Evolutionary conservation across 352 stramenopile genomes (phyloP), one percentile per base, ranked within the genome.

Genomic region (Globisporangium solare): DNA sequence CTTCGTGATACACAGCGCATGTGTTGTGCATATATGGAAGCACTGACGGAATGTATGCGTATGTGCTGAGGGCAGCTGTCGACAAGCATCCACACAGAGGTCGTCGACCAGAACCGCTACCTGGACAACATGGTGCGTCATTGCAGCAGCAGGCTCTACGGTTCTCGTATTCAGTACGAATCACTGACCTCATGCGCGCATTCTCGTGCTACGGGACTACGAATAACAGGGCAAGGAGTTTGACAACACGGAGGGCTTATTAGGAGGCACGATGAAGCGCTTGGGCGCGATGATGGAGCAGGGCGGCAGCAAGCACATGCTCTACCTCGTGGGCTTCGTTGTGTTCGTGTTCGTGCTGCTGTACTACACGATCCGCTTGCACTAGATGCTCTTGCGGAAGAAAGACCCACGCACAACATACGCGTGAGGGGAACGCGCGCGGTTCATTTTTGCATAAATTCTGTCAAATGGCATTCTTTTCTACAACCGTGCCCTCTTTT

Each of bases 281-380:
- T 68, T 95, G 31, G 78, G 79, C 22, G 69, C 76, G 61, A 95
- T 95, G 85, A 92, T 95, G 81, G 81, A 92, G 37, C 82, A 92
- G 32, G 85, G 85, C 47, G 82, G 85, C 41, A 89, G 82, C 71
- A 93, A 89, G 67, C 85, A 95, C 72, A 95, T 95, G 85, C 78
- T 91, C 56, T 91, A 93, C 56, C 71, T 94, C 60, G 77, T 93
- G 45, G 72, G 58, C 55, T 94, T 94, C 52, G 85, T 94, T 27
- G 79, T 94, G 15, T 58, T 94, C 49, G 83, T 94, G 45, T 93
- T 94, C 51, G 70, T 93, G 54, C 72, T 94, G 58, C 73, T 94
- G 32, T 94, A 93, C 67, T 89, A 83, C 56, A 67, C 77, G 48
- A 92, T 92, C 46, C 77, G 82, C 51, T 88, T 74, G 14, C 64